Conservation (phyloP, 805 yeast species). For the Spathaspora sp. region DNA sequence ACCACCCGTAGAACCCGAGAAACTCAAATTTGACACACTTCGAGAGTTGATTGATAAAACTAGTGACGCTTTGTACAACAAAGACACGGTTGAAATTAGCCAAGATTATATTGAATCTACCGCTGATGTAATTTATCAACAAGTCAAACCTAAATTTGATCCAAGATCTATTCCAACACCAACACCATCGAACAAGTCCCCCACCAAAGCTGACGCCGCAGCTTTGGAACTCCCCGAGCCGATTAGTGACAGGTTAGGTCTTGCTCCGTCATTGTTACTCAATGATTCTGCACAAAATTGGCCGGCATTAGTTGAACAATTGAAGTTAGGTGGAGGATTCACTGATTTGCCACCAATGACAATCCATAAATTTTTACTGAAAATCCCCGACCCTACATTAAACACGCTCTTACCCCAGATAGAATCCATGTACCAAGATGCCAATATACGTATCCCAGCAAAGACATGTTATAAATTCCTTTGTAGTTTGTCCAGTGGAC, state of each 20-base stretch:
- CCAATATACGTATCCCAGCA: conserved; percentile 25
- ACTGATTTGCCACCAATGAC: conserved; percentile 26
- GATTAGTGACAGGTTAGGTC: conserved; percentile 34
- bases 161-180: background rate
- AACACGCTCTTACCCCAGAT: conserved; percentile 29
- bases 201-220: background rate
- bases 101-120: background rate
- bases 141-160: background rate
- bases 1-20: background rate
- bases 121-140: background rate
- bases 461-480: conserved; percentile 36
- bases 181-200: background rate
- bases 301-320: conserved; percentile 42
- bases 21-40: background rate
- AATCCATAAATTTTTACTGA: conserved; percentile 30
- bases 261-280: conserved; percentile 37
- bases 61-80: background rate
- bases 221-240: conserved; percentile 28
- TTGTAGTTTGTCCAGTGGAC: conserved; percentile 26
- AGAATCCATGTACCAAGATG: conserved; percentile 34
- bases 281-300: conserved; percentile 42
- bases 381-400: conserved; percentile 40
- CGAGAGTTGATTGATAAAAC: background rate
- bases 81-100: background rate
- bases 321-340: conserved; percentile 34